These are phyloP conservation scores for Ceratocystis cubensis DNA, from an alignment of 2,329 filamentous ascomycete species.

Conservation along the genomic window DNA sequence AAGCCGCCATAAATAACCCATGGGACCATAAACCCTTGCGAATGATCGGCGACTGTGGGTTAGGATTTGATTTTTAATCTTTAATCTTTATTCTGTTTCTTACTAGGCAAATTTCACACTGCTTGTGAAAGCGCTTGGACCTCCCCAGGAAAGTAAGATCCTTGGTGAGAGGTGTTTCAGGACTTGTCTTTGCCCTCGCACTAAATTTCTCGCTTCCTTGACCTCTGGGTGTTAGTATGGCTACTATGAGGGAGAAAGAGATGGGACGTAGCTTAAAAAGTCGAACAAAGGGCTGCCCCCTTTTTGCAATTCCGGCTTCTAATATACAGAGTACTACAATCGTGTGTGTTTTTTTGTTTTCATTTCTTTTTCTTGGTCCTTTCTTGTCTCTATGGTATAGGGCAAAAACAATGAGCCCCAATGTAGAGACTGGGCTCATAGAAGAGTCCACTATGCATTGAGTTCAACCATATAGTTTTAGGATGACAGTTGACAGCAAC, in stretches of 20 bases:
- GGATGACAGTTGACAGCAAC: constrained; percentile 5
- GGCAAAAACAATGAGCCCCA: background rate
- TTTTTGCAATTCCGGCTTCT: too few species aligned
- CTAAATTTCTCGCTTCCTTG: background rate
- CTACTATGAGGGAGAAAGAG: background rate
- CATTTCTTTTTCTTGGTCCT: too few species aligned
- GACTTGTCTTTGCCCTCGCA: background rate
- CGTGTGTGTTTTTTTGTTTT: background rate
- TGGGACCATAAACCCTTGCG: background rate
- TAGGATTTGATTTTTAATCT: background rate
- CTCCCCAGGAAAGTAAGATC: background rate
- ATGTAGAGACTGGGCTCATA: too few species aligned
- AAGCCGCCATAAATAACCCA: background rate
- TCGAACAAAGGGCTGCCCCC: background rate
- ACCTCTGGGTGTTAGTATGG: background rate
- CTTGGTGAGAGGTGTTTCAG: constrained; percentile 2
- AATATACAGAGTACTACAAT: background rate
- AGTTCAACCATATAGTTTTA: background rate
- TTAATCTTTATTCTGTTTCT: background rate
- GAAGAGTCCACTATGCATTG: background rate
- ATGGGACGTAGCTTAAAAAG: background rate
- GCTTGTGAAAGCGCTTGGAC: background rate
- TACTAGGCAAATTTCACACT: too few species aligned
- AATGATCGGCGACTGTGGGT: background rate
- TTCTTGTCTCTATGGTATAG: background rate